A percentile compares a stretch with the other conserved stretches of the same genome.
phyloP scores from a whole-genome alignment of 148 eudicot genomes.

The Vaccinium corymbosum region DNA sequence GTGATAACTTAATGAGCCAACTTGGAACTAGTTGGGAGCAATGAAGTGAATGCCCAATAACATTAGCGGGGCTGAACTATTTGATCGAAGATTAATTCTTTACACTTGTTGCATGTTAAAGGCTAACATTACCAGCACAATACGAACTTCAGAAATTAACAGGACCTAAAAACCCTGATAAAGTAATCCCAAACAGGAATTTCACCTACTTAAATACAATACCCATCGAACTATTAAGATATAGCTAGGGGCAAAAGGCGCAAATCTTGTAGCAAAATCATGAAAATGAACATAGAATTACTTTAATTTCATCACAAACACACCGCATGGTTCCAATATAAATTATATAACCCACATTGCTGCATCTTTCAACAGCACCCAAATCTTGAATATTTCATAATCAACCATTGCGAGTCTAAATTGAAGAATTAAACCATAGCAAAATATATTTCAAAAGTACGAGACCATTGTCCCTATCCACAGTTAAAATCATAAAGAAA shows the following conservation, averaged over 20 bases:
- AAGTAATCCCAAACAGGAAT: not conserved
- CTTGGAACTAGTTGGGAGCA: not conserved
- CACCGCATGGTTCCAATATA: not conserved
- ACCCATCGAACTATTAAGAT: not conserved
- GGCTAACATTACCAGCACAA: not conserved
- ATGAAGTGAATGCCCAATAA: not conserved
- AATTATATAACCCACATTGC: not conserved
- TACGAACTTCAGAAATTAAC: not conserved
- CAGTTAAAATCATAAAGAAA: not conserved
- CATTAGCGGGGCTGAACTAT: not conserved
- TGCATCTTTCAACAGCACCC: not conserved
- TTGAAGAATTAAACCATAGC: not conserved
- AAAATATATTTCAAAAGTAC: not conserved
- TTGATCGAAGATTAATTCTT: not conserved
- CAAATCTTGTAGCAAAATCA: not conserved
- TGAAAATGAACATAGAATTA: not conserved
- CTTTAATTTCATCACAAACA: not conserved
- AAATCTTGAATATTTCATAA: not conserved
- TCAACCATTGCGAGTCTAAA: too few relatives aligned
- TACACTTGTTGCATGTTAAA: not conserved
- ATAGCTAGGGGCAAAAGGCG: not conserved
- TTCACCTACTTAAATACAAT: not conserved
- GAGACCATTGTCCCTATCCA: not conserved
- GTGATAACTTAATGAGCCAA: not conserved
- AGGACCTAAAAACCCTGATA: not conserved